Evolutionary conservation across 2,329 filamentous ascomycete species (phyloP).

Genomic region (Cladosporium phlei): DNA sequence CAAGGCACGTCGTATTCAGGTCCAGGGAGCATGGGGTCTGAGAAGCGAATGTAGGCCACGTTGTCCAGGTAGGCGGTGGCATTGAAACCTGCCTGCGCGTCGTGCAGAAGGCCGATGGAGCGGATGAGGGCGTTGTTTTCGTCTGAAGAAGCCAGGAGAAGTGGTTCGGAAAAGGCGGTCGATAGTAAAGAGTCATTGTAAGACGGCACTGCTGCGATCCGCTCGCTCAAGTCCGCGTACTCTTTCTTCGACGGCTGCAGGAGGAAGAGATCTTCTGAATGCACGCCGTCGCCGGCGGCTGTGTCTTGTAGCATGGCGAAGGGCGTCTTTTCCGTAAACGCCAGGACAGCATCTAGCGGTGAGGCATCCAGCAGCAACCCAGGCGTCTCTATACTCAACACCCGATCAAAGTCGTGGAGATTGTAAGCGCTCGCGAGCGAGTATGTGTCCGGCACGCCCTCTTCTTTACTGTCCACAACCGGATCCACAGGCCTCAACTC

Average conservation of each 20-base stretch:
- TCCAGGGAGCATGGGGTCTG: slow-evolving; percentile 45
- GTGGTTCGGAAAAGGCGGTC: slow-evolving; percentile 23
- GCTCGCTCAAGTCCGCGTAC: slow-evolving; percentile 18
- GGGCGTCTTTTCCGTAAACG: slow-evolving; percentile 26
- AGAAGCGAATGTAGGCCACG: slow-evolving; percentile 44
- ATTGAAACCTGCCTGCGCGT: slow-evolving; percentile 36
- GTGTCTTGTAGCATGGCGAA: slow-evolving; percentile 30
- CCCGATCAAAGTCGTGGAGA: slow-evolving; percentile 41
- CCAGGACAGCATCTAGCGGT: slow-evolving; percentile 39
- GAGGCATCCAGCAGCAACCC: slow-evolving; percentile 44
- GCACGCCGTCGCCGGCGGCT: slow-evolving; percentile 24
- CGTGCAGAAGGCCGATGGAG: slow-evolving; percentile 30
- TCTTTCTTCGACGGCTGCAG: slow-evolving; percentile 21
- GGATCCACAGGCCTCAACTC: slow-evolving; percentile 41
- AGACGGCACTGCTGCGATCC: slow-evolving; percentile 15
- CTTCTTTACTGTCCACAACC: slow-evolving; percentile 33
- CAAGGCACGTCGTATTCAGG: slow-evolving; percentile 49
- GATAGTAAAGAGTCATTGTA: slow-evolving; percentile 32
- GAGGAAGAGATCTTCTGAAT: slow-evolving; percentile 32
- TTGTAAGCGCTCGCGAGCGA: slow-evolving; percentile 44
- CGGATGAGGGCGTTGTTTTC: slow-evolving; percentile 24
- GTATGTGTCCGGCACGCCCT: slow-evolving; percentile 30
- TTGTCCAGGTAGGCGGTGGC: slow-evolving; percentile 39
- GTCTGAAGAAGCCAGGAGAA: slow-evolving; percentile 24
- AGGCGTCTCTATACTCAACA: slow-evolving; percentile 42